These are phyloP conservation scores for Fusarium oxysporum DNA, from an alignment of 2,329 filamentous ascomycete genomes.

Conservation along the genomic window DNA sequence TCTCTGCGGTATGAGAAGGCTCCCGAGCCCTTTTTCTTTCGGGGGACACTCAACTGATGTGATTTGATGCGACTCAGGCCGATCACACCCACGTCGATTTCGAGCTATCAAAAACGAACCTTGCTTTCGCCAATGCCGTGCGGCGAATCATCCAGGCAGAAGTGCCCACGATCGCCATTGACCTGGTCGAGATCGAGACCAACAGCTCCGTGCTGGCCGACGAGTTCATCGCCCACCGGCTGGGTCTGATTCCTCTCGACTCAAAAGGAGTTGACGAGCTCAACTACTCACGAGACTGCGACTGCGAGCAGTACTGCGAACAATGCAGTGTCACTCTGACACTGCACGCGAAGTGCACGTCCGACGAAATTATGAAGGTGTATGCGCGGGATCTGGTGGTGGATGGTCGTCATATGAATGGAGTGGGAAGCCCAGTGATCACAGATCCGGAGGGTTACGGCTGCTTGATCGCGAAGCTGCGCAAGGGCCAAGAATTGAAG, in stretches of 20 bases:
- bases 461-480: slow-evolving; percentile 88
- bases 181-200: slow-evolving; percentile 89
- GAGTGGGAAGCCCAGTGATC: slow-evolving; percentile 85
- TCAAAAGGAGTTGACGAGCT: slow-evolving; percentile 86
- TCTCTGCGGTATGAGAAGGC: slow-evolving; percentile 63
- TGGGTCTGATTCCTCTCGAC: slow-evolving; percentile 89
- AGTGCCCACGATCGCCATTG: slow-evolving; percentile 93
- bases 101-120: slow-evolving; percentile 87
- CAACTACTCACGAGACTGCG: slow-evolving; percentile 91
- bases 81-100: slow-evolving; percentile 88
- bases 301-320: slow-evolving; percentile 95
- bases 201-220: slow-evolving; percentile 98
- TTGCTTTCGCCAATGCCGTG: slow-evolving; percentile 91
- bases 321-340: slow-evolving; percentile 88
- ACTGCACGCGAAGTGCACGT: slow-evolving; percentile 86
- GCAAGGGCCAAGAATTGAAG: slow-evolving; percentile 89
- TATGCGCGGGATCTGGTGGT: slow-evolving; percentile 91
- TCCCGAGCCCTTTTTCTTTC: slow-evolving; percentile 5
- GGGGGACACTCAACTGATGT: slow-evolving; percentile 31
- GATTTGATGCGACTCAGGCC: slow-evolving; percentile 65
- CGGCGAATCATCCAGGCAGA: slow-evolving; percentile 93
- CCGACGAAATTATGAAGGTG: slow-evolving; percentile 90
- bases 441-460: slow-evolving; percentile 85
- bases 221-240: slow-evolving; percentile 92
- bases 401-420: slow-evolving; percentile 75